Evolutionary conservation across 208 protist species (phyloP).

Genomic region (Hexamita inflata): DNA sequence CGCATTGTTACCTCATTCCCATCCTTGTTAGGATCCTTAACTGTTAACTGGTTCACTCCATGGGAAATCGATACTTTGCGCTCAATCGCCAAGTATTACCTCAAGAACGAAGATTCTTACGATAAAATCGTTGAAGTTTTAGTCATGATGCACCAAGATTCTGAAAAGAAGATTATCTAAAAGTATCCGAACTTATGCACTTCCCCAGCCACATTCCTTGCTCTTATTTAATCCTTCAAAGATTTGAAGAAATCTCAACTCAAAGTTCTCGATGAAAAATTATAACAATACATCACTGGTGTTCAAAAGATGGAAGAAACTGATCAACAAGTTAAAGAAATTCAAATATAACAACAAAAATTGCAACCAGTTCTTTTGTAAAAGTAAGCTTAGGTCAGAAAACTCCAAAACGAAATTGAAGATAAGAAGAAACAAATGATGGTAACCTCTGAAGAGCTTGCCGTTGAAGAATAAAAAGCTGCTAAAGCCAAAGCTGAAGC

Average conservation of each 20-base stretch:
- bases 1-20: slow-evolving; percentile 85
- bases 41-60: slow-evolving; percentile 91
- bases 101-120: slow-evolving; percentile 40
- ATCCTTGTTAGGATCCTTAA: slow-evolving; percentile 88
- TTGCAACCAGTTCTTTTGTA: slow-evolving; percentile 77
- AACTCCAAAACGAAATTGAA: slow-evolving; percentile 63
- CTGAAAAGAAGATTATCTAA: slow-evolving; percentile 52
- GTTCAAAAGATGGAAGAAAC: slow-evolving; percentile 75
- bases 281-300: slow-evolving; percentile 70
- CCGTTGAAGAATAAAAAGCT: slow-evolving; percentile 65
- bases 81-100: slow-evolving; percentile 69
- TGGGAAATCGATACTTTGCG: slow-evolving; percentile 79
- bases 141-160: slow-evolving; percentile 4
- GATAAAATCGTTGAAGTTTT: neutral
- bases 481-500: slow-evolving; percentile 48
- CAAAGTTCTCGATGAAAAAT: slow-evolving; percentile 57
- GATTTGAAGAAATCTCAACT: slow-evolving; percentile 60
- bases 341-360: slow-evolving; percentile 70
- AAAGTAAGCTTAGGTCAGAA: slow-evolving; percentile 65
- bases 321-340: slow-evolving; percentile 64
- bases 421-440: slow-evolving; percentile 66
- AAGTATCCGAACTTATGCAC: slow-evolving; percentile 68
- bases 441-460: slow-evolving; percentile 29
- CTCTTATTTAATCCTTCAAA: slow-evolving; percentile 65
- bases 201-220: slow-evolving; percentile 75